phyloP scores from a whole-genome alignment of 331 rosid species.

The Prunus yedoensis region DNA sequence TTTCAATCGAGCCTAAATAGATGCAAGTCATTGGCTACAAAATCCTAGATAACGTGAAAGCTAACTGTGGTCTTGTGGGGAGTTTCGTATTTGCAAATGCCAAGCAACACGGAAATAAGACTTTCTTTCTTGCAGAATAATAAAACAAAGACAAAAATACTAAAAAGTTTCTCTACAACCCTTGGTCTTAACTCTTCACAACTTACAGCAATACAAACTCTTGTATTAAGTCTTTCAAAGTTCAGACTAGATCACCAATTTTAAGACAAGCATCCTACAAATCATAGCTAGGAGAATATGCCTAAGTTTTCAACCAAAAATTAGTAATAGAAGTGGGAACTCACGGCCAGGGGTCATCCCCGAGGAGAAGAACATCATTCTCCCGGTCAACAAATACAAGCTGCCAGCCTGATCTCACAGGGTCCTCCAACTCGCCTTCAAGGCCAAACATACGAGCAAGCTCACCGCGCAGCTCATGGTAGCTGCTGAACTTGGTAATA shows the following conservation, averaged over 20 bases:
- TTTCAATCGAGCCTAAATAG: background rate
- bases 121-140: background rate
- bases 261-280: background rate
- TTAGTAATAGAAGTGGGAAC: conserved; percentile 30
- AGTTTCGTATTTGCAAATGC: background rate
- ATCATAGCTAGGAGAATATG: background rate
- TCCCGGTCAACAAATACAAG: conserved; percentile 98
- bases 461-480: conserved; percentile 77
- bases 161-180: background rate
- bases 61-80: background rate
- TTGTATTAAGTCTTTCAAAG: background rate
- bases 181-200: background rate
- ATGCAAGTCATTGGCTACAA: background rate
- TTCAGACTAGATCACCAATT: background rate
- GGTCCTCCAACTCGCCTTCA: conserved; percentile 89
- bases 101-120: background rate
- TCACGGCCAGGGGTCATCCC: conserved; percentile 98
- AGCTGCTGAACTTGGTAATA: conserved; percentile 84
- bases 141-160: background rate
- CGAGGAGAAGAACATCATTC: conserved; percentile 92
- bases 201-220: background rate
- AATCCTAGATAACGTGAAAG: background rate
- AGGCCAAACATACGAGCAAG: conserved; percentile 86
- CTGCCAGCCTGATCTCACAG: conserved; percentile 99
- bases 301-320: background rate